Evolutionary conservation across 169 alveolate genomes (phyloP).

Genomic region (Plasmodium billcollinsi): DNA sequence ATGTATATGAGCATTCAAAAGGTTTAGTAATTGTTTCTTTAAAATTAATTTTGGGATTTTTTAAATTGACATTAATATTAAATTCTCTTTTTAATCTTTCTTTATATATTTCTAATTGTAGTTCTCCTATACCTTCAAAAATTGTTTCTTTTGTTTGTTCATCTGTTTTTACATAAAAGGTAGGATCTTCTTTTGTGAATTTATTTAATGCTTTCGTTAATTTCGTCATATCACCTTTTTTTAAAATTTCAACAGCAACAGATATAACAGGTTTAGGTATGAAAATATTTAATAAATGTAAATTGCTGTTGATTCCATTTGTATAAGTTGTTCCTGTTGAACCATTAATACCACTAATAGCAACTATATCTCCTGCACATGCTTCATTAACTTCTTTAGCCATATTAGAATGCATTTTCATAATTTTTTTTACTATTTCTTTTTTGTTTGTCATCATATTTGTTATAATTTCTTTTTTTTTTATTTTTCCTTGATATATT

Average conservation of each 20-base stretch:
- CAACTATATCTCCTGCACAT: conserved; percentile 97
- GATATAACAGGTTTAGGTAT: conserved; percentile 97
- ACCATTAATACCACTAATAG: conserved; percentile 95
- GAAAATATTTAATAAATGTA: conserved; percentile 89
- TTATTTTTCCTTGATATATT: conserved; percentile 92
- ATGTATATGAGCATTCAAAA: conserved; percentile 92
- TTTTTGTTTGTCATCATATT: conserved; percentile 86
- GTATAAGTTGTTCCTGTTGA: conserved; percentile 94
- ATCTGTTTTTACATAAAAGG: conserved; percentile 92
- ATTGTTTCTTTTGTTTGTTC: conserved; percentile 94
- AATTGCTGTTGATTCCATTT: conserved; percentile 84
- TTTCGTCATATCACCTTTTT: conserved; percentile 70
- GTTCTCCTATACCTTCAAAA: conserved; percentile 97
- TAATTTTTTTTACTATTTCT: conserved; percentile 87
- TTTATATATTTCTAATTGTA: conserved; percentile 94
- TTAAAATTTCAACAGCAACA: conserved; percentile 89
- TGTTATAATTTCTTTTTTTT: conserved; percentile 86
- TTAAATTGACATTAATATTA: conserved; percentile 88
- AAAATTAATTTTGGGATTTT: conserved; percentile 96
- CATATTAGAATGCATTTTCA: conserved; percentile 95
- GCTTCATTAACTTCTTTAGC: conserved; percentile 93
- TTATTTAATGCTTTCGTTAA: conserved; percentile 92
- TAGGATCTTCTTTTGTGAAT: conserved; percentile 96
- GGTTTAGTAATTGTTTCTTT: conserved; percentile 91
- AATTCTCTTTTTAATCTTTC: conserved; percentile 96